Evolutionary conservation across 495 filamentous ascomycete genomes (phyloP), one percentile per base, ranked within the genome.

Genomic region (Tuber aestivum): DNA sequence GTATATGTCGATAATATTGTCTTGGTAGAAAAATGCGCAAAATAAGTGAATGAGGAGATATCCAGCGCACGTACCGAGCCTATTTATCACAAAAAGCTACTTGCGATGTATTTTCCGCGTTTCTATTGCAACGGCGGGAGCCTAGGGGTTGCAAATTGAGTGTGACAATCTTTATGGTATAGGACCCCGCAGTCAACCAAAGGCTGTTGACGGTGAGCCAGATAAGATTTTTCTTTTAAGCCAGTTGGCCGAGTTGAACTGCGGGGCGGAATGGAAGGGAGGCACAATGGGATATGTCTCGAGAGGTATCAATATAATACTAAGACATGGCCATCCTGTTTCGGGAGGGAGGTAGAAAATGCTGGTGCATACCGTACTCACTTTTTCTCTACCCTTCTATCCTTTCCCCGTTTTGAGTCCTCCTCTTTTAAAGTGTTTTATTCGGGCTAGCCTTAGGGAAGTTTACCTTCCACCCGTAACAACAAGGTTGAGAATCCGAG

Each of bases 271-370:
- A 74, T 37, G 44, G 48, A 37, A 78, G 68, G 75, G n/a, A n/a
- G 72, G 72, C 78, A 79, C 69, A 50, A 48, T 41, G 75, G 72
- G 38, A 70, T 61, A 75, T 79, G 73, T 79, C 77, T 79, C 73
- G 79, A 79, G 73, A 70, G 78, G 65, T 7, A 76, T 79, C 76
- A 79, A 79, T 65, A 75, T 73, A 78, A 35, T 45, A 77, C 72
- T 40, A 70, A 75, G 72, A 70, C 72, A 76, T 73, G 70, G 75
- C 70, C 72, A 70, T 71, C 69, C 70, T 70, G 44, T 45, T 69
- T 79, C 23, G 69, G 56, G 76, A 14, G 56, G 76, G 27, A 7
- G 27, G 35, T 35, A 35, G 27, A 12, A 65, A 35, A 65, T 65
- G 27, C 56, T 65, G 27, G 56, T 65, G 72, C 75, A 73, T 70